phyloP scores from a whole-genome alignment of 2,329 filamentous ascomycete genomes.

The Curvularia eragrostidis region DNA sequence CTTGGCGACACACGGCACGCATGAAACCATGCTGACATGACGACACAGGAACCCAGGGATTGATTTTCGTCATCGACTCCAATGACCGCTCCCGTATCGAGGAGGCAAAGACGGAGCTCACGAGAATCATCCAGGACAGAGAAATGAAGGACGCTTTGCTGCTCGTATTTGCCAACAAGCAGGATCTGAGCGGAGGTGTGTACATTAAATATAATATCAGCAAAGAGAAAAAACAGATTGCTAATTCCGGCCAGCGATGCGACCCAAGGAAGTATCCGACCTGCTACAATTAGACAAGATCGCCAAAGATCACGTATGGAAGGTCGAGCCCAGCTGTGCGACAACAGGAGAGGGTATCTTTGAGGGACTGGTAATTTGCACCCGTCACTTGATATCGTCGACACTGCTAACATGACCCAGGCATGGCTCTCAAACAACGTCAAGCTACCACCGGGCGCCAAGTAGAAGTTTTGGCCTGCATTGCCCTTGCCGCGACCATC shows the following conservation, averaged over 20 bases:
- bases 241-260: slow-evolving; percentile 52
- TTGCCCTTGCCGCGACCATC: not conserved
- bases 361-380: slow-evolving; percentile 54
- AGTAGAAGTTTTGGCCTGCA: slow-evolving; percentile 31
- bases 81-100: slow-evolving; percentile 98
- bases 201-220: slow-evolving; percentile 32
- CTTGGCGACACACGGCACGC: not conserved
- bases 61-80: slow-evolving; percentile 99
- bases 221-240: not conserved
- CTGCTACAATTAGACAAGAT: slow-evolving; percentile 57
- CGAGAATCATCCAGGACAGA: slow-evolving; percentile 98
- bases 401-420: slow-evolving; percentile 30
- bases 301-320: slow-evolving; percentile 61
- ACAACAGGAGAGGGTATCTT: slow-evolving; percentile 62
- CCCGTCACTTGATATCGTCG: not conserved
- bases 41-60: slow-evolving; percentile 82
- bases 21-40: slow-evolving; percentile 15
- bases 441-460: slow-evolving; percentile 51
- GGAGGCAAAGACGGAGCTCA: slow-evolving; percentile 94
- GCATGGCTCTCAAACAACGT: slow-evolving; percentile 61
- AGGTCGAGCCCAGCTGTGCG: slow-evolving; percentile 61
- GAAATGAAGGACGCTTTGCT: slow-evolving; percentile 97
- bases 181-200: slow-evolving; percentile 89
- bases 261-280: slow-evolving; percentile 59
- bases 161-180: slow-evolving; percentile 99